Evolutionary conservation across 2,329 filamentous ascomycete species (phyloP).

Genomic region (Nigrograna mackinnonii): DNA sequence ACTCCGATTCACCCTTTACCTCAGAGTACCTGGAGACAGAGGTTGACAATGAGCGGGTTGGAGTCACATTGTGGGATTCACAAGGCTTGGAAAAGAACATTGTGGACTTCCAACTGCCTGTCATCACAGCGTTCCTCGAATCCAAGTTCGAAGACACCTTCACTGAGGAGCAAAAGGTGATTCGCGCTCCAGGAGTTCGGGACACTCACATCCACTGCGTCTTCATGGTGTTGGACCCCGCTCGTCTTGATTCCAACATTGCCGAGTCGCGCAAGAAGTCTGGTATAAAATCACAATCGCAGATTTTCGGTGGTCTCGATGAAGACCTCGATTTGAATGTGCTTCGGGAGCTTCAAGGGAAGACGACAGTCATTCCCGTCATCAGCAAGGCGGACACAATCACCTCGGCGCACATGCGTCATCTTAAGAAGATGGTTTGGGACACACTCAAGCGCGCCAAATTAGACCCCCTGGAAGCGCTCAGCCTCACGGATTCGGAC

Average conservation of each 20-base stretch:
- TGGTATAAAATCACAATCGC: slow-evolving; percentile 52
- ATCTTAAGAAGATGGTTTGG: slow-evolving; percentile 89
- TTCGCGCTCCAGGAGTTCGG: slow-evolving; percentile 87
- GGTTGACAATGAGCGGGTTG: slow-evolving; percentile 87
- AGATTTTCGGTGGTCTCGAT: slow-evolving; percentile 72
- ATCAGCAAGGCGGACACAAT: slow-evolving; percentile 97
- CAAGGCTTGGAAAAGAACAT: slow-evolving; percentile 93
- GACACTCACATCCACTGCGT: slow-evolving; percentile 98
- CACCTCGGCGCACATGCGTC: slow-evolving; percentile 91
- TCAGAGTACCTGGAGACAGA: slow-evolving; percentile 93
- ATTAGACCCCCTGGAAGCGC: slow-evolving; percentile 83
- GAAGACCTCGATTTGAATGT: slow-evolving; percentile 90
- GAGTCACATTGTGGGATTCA: slow-evolving; percentile 95
- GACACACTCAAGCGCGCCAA: slow-evolving; percentile 82
- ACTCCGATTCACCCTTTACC: slow-evolving; percentile 64
- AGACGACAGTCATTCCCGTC: slow-evolving; percentile 93
- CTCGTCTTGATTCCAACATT: slow-evolving; percentile 82
- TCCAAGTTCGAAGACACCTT: slow-evolving; percentile 99
- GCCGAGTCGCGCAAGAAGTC: slow-evolving; percentile 63
- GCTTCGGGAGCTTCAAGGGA: slow-evolving; percentile 82
- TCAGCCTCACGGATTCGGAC: slow-evolving; percentile 79
- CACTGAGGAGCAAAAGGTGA: slow-evolving; percentile 94
- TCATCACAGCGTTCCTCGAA: slow-evolving; percentile 90
- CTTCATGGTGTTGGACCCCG: slow-evolving; percentile 88
- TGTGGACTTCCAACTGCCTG: slow-evolving; percentile 89